phyloP scores from a whole-genome alignment of 78 protist genomes.

The Protostelium mycophagum region DNA sequence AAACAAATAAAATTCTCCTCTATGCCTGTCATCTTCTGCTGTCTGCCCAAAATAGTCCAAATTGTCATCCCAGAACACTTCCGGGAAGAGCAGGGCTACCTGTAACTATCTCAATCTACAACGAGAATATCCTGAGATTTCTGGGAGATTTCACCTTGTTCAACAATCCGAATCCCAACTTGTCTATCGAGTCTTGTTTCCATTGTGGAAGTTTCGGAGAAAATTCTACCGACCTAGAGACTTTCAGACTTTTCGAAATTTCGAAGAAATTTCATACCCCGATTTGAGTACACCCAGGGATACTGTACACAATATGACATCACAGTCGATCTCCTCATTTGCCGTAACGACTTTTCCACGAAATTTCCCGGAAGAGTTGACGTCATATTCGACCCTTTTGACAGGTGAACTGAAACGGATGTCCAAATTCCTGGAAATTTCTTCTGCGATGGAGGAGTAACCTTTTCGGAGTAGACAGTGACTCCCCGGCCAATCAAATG shows the following conservation, averaged over 20 bases:
- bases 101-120: background rate
- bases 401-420: background rate
- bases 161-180: constrained; percentile 38
- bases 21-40: background rate
- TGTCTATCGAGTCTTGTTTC: constrained; percentile 8
- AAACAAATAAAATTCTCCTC: constrained; percentile 2
- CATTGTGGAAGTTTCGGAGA: constrained; percentile 24
- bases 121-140: background rate
- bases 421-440: constrained; percentile 8
- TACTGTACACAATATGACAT: constrained; percentile 21
- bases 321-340: constrained; percentile 4
- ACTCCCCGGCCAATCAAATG: constrained; percentile 26
- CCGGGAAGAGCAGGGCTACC: background rate
- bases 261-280: background rate
- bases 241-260: background rate
- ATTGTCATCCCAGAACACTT: background rate
- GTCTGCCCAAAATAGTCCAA: background rate
- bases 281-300: constrained; percentile 4
- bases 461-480: constrained; percentile 22
- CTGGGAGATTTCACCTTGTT: constrained; percentile 13
- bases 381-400: background rate
- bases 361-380: background rate
- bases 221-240: constrained; percentile 7
- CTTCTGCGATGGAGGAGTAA: constrained; percentile 11
- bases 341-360: background rate